Evolutionary conservation across 352 stramenopile genomes (phyloP).

Genomic region (Proteromonas lacertae): DNA sequence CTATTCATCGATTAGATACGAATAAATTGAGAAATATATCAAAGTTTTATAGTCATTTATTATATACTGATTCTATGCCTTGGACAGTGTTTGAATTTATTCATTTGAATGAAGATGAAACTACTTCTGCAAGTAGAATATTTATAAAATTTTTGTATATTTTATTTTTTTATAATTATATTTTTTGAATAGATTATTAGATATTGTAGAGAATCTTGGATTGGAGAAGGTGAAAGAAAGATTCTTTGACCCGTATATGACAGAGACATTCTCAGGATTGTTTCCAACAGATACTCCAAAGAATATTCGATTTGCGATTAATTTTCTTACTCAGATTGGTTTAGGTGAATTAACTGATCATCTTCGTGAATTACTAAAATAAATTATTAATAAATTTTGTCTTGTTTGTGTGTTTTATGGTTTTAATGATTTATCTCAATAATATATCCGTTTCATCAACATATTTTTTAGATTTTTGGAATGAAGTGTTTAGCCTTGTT

Average conservation of each 20-base stretch:
- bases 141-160: conserved; percentile 94
- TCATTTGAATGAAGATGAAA: conserved; percentile 86
- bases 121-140: conserved; percentile 88
- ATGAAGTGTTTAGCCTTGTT: too few relatives aligned
- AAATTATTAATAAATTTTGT: conserved; percentile 73
- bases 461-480: too few relatives aligned
- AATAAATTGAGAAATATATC: conserved; percentile 95
- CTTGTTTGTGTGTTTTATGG: too few relatives aligned
- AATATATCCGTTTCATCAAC: too few relatives aligned
- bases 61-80: conserved; percentile 79
- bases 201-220: conserved; percentile 79
- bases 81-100: conserved; percentile 88
- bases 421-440: too few relatives aligned
- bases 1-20: conserved; percentile 85
- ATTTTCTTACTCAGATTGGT: conserved; percentile 94
- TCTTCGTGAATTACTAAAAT: conserved; percentile 72
- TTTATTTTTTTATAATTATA: background rate
- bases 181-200: conserved; percentile 34
- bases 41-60: conserved; percentile 88
- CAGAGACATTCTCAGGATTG: conserved; percentile 49
- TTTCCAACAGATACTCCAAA: conserved; percentile 82
- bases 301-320: conserved; percentile 94
- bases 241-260: conserved; percentile 56
- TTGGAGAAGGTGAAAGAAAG: conserved; percentile 68
- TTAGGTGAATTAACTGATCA: conserved; percentile 80